A percentile compares a stretch with the other conserved stretches of the same genome.
phyloP scores from a whole-genome alignment of 176 grass and related monocot species.

The Paspalum vaginatum region DNA sequence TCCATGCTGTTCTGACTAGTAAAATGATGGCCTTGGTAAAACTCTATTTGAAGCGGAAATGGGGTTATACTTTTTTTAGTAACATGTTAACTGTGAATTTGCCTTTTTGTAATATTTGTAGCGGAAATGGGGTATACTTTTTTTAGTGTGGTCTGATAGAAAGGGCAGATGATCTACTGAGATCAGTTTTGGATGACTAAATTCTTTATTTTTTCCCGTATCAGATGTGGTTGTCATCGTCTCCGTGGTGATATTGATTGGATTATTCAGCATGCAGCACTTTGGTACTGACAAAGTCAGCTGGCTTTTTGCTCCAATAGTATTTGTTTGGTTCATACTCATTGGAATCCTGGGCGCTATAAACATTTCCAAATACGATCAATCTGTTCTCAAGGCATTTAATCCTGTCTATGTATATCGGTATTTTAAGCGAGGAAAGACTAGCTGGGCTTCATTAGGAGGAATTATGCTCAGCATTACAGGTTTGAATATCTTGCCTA shows the following conservation, averaged over 20 bases:
- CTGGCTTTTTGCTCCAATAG: conserved; percentile 84
- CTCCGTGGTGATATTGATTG: conserved; percentile 73
- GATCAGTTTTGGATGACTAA: conserved; percentile 19
- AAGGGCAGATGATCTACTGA: neutral
- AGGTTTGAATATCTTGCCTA: conserved; percentile 42
- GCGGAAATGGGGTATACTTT: neutral
- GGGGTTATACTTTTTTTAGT: conserved; percentile 8
- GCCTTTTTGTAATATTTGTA: neutral
- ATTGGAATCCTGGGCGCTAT: conserved; percentile 72
- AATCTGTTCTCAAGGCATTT: conserved; percentile 75
- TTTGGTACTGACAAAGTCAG: conserved; percentile 86
- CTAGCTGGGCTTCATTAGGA: conserved; percentile 78
- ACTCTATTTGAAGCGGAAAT: neutral
- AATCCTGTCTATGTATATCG: conserved; percentile 69
- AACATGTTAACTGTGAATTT: conserved; percentile 12
- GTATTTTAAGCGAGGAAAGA: conserved; percentile 63
- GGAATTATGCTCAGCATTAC: conserved; percentile 96
- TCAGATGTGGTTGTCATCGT: conserved; percentile 71
- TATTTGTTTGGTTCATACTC: conserved; percentile 81
- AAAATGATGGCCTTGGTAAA: neutral
- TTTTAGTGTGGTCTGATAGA: neutral
- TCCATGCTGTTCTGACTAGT: neutral
- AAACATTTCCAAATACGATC: conserved; percentile 75
- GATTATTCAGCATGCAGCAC: conserved; percentile 89
- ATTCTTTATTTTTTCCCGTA: neutral